Evolutionary conservation across 306 rosid genomes (phyloP), one percentile per base, ranked within the genome.

Genomic region (Dicorynia guianensis): DNA sequence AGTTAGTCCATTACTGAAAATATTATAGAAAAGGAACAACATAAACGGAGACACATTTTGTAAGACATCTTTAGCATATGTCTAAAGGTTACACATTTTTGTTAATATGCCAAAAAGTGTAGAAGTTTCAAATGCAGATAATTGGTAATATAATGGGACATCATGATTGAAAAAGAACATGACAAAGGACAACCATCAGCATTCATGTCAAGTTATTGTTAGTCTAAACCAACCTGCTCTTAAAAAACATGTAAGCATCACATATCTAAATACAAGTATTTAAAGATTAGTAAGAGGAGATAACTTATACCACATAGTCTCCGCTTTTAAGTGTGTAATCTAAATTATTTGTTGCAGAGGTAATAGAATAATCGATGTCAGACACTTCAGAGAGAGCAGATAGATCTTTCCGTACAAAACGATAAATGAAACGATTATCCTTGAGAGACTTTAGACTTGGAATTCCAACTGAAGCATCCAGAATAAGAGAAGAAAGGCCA

Each of bases 231-330:
- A 5, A 35, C 38, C 18, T 52, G 13, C 18, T 42, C 33, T 49
- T 59, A 33, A 11, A 17, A 67, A 67, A 20, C 38, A 76, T 50
- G 30, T 40, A 35, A 14, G 43, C 17, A 71, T 43, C 44, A 73
- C 33, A 66, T 57, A 48, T 72, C 64, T 67, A 71, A 35, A 69
- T 48, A 67, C 69, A 33, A 39, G 17, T 44, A 5, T 43, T 36
- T 77, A 15, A 35, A 56, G 58, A 77, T 18, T 8, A 60, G 42
- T 34, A 54, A 47, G 54, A 56, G 36, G 65, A 68, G 67, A 74
- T 7, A 34, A 71, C 43, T n/a, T 79, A 43, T 89, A 94, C 97
- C 98, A 94, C 98, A 80, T 74, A 74, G 77, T 94, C 98, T 33
- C 98, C 98, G 70, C 81, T 85, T 85, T 83, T 82, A 36, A 94